A percentile compares a stretch with the other conserved stretches of the same genome.
Evolutionary conservation across 768 basidiomycete genomes (phyloP).

Genomic region (Boletus tomentosulus): DNA sequence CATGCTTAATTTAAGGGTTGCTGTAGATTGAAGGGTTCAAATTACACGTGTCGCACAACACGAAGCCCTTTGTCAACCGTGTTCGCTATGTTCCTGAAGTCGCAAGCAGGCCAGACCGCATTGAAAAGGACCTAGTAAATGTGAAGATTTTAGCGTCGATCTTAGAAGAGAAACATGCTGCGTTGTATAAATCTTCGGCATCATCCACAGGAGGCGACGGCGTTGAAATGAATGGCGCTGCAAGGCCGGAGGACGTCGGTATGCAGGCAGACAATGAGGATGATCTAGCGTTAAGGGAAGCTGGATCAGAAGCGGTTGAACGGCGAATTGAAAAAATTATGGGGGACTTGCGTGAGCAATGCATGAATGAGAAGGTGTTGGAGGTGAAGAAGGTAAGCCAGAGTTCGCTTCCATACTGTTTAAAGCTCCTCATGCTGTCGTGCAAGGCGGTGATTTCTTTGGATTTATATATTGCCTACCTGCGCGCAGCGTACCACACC

Average conservation of each 20-base stretch:
- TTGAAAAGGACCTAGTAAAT: constrained; percentile 77
- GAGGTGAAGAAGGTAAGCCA: constrained; percentile 66
- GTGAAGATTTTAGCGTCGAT: constrained; percentile 67
- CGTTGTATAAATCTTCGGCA: constrained; percentile 40
- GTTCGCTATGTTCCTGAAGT: constrained; percentile 80
- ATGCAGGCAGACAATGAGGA: constrained; percentile 35
- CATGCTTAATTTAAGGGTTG: constrained; percentile 7
- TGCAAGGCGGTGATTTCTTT: constrained; percentile 71
- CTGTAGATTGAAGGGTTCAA: constrained; percentile 90
- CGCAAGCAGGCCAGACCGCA: constrained; percentile 72
- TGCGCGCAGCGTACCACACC: constrained; percentile 88
- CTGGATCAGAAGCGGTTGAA: constrained; percentile 78
- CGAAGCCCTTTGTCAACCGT: constrained; percentile 72
- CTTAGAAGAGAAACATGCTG: constrained; percentile 67
- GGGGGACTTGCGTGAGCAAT: constrained; percentile 65
- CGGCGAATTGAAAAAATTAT: constrained; percentile 74
- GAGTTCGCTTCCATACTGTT: constrained; percentile 10
- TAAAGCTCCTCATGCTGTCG: constrained; percentile 19
- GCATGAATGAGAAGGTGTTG: constrained; percentile 61
- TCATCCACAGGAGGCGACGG: constrained; percentile 18
- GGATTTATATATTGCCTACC: constrained; percentile 90
- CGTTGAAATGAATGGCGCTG: constrained; percentile 28
- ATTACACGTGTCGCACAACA: constrained; percentile 81
- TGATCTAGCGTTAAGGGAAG: constrained; percentile 55
- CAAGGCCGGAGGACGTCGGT: constrained; percentile 30